Conservation (phyloP, 176 grass and related monocot species). For the Phoenix dactylifera region DNA sequence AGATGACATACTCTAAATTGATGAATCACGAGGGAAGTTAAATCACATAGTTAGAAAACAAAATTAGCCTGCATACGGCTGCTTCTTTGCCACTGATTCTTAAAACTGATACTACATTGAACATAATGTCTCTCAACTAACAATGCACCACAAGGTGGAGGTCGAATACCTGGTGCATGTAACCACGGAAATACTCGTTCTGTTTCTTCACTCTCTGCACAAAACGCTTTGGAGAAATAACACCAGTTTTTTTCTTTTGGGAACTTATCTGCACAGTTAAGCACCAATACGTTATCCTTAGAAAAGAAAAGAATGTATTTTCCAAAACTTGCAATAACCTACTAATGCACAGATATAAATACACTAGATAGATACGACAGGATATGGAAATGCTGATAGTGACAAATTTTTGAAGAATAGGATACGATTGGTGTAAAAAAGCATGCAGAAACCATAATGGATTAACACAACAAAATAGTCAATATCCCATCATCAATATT, state of each 20-base stretch:
- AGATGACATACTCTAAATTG: slow-evolving; percentile 2
- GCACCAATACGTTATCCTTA: not conserved
- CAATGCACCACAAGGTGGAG: slow-evolving; percentile 2
- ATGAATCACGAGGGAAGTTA: too few relatives aligned
- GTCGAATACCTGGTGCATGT: slow-evolving; percentile 91
- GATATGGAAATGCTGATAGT: too few relatives aligned
- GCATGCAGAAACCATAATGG: too few relatives aligned
- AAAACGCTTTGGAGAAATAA: slow-evolving; percentile 96
- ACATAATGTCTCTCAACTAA: not conserved
- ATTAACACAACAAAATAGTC: too few relatives aligned
- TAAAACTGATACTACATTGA: too few relatives aligned
- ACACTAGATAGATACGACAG: not conserved
- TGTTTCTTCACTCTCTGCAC: slow-evolving; percentile 98
- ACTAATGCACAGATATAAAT: not conserved
- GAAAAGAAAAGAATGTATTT: not conserved
- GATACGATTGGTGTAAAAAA: too few relatives aligned
- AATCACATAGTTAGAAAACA: too few relatives aligned
- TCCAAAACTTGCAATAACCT: not conserved
- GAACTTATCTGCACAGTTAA: slow-evolving; percentile 66
- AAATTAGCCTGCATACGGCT: too few relatives aligned
- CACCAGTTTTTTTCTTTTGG: slow-evolving; percentile 94
- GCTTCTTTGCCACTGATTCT: too few relatives aligned
- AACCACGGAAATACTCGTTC: slow-evolving; percentile 88
- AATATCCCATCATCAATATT: too few relatives aligned
- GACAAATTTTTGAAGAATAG: too few relatives aligned